Base-by-base conservation (phyloP, 2,329 filamentous ascomycete species). In the Neocucurbitaria cava region DNA sequence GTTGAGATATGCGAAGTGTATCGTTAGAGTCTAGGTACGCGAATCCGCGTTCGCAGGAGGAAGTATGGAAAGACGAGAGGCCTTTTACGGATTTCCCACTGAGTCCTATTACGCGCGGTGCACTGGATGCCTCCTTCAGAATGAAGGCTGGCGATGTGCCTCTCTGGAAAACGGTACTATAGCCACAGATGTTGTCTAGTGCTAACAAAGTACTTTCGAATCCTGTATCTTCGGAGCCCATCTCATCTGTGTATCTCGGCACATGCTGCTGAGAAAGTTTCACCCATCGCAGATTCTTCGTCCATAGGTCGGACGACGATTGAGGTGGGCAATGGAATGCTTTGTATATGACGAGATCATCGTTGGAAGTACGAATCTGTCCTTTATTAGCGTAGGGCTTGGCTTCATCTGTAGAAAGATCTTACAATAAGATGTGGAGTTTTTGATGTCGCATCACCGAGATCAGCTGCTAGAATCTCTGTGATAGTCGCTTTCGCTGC, bases 271-370 rank as follows among this genome's bases (percentile, higher is more conserved):
- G 92, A 1, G 85, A 76, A 0, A 90, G 77, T 74, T 96, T 96
- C 50, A 89, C 82, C 75, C 96, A 96, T 49, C 87, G 85, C 10
- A 97, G 78, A 7, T 82, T 84, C 21, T 79, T 77, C 1, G 83
- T 78, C 62, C 88, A 82, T 5, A 81, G 75, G 24, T 77, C 62
- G 7, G 69, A 65, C n/a, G 58, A 52, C 66, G 72, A 51, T 73
- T 73, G 24, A 68, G 70, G 35, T 70, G 77, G 56, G 78, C 78
- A 71, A 38, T 85, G 82, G 64, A 92, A 89, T 1, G 94, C 92
- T 71, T 95, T 87, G 72, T 98, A 99, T 41, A 98, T 84, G 10
- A 89, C 89, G 30, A 98, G 79, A 69, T 98, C 93, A 60, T 96
- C 89, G 54, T 86, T 88, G 9, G 85, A 83, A 44, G 91, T 91